Conservation (phyloP, 2,329 filamentous ascomycete species). For the Botryotinia calthae region DNA sequence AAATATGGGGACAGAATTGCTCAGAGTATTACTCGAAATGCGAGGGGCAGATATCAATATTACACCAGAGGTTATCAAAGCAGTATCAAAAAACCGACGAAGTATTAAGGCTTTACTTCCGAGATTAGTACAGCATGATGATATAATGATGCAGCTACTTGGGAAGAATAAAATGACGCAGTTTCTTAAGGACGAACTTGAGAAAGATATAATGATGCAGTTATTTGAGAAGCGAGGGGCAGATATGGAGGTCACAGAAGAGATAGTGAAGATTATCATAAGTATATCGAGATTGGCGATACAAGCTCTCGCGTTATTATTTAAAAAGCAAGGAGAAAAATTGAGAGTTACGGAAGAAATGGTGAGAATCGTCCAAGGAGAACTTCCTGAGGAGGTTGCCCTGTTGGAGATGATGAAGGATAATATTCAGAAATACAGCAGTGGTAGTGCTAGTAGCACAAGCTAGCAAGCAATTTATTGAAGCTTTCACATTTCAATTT, state of each 20-base stretch:
- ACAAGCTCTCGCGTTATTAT: rapidly evolving
- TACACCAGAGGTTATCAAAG: neutral
- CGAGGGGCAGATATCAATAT: neutral
- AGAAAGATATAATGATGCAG: neutral
- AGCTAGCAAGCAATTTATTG: neutral
- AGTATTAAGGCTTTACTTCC: no score
- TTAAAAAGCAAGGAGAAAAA: neutral
- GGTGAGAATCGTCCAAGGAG: neutral
- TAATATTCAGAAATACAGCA: neutral
- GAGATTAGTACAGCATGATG: no score
- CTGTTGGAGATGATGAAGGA: neutral
- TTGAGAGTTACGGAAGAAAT: neutral
- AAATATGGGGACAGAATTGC: rapidly evolving
- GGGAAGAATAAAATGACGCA: no score
- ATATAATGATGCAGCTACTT: no score
- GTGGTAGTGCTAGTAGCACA: neutral
- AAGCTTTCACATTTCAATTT: neutral
- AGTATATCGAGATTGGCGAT: rapidly evolving
- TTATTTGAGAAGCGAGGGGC: neutral
- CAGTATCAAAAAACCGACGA: neutral
- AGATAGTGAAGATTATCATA: neutral
- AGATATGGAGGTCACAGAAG: neutral
- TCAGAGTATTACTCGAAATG: neutral
- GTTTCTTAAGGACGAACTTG: no score
- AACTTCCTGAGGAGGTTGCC: no score